Base-by-base conservation (phyloP, 768 basidiomycete species). In the Lenzites betulinus region DNA sequence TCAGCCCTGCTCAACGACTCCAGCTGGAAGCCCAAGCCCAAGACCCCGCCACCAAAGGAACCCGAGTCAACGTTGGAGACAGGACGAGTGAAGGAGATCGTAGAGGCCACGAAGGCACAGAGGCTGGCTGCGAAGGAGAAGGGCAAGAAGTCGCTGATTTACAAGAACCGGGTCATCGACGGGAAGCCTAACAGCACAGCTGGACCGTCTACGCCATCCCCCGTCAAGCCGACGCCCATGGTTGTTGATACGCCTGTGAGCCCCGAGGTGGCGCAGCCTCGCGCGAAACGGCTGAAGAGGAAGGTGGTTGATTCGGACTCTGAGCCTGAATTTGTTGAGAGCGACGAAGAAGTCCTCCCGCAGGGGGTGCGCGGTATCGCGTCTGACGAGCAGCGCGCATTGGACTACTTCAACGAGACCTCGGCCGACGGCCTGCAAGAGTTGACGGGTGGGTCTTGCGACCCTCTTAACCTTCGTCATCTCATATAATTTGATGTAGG, bases 81-180 rank as follows among this genome's bases (percentile, higher is more conserved):
- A 5, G 89, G 90, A 30, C 79, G 88, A 46, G 87, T 91, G 33
- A 83, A 79, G 59, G 90, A 90, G 69, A 70, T 90, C 25, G 89
- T 90, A 39, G 88, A 91, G 62, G 88, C 86, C n/a, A 81, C 78
- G 41, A 85, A 84, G 65, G 88, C 87, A 1, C 83, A 79, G 63
- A 80, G 87, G 60, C 83, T 80, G 20, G 85, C 88, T 35, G 79
- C 78, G 59, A 86, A 79, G 69, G 89, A 91, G 74, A 87, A 90
- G 72, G 89, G 86, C 22, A 92, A 89, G 73, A 88, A 84, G 68
- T 92, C 91, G n/a, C 80, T 85, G 71, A 93, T 93, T 51, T 92
- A 92, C 65, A 86, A 87, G 42, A 88, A 87, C 64, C 82, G 88
- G 57, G 72, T 79, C 39, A 73, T 75, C 28, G 74, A 60, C 51